A percentile compares a stretch with the other conserved stretches of the same genome.
phyloP scores from a whole-genome alignment of 192 early-diverging fungal species.

The Gaertneriomyces sp. region DNA sequence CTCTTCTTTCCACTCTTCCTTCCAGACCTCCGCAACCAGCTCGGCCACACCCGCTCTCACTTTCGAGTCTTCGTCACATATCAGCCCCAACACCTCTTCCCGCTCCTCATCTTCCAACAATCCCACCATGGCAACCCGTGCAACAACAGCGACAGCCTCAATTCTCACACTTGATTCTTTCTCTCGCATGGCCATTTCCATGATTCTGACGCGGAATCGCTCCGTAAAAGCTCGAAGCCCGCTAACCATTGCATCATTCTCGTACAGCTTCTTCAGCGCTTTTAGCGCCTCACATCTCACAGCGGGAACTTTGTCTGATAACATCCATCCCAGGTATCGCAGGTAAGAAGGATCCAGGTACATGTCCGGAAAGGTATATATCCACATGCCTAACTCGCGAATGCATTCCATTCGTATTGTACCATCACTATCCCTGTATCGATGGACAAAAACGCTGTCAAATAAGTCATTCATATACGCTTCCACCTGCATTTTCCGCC shows the following conservation, averaged over 20 bases:
- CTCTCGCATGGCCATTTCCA: constrained; percentile 75
- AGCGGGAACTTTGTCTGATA: constrained; percentile 65
- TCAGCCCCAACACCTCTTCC: constrained; percentile 58
- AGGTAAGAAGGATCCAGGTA: constrained; percentile 75
- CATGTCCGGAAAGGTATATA: constrained; percentile 58
- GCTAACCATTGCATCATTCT: constrained; percentile 45
- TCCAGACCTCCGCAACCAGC: constrained; percentile 54
- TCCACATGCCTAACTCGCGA: constrained; percentile 75
- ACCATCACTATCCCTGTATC: constrained; percentile 84
- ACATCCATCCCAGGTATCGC: constrained; percentile 81
- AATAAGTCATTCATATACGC: constrained; percentile 69
- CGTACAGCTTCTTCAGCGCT: constrained; percentile 57
- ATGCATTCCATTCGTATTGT: constrained; percentile 82
- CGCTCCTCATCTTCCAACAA: constrained; percentile 64
- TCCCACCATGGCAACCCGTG: constrained; percentile 43
- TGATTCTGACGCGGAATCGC: constrained; percentile 64
- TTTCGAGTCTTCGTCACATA: constrained; percentile 67
- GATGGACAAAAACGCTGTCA: constrained; percentile 83
- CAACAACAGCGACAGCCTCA: constrained; percentile 49
- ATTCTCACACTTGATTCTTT: constrained; percentile 43
- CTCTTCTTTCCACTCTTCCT: constrained; percentile 40
- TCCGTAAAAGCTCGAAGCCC: constrained; percentile 62
- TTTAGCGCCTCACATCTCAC: constrained; percentile 70
- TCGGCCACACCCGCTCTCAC: constrained; percentile 65
- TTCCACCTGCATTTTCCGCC: constrained; percentile 57